These are phyloP conservation scores for Gynostemma pentaphyllum DNA, from an alignment of 306 rosid species.

Conservation along the genomic window DNA sequence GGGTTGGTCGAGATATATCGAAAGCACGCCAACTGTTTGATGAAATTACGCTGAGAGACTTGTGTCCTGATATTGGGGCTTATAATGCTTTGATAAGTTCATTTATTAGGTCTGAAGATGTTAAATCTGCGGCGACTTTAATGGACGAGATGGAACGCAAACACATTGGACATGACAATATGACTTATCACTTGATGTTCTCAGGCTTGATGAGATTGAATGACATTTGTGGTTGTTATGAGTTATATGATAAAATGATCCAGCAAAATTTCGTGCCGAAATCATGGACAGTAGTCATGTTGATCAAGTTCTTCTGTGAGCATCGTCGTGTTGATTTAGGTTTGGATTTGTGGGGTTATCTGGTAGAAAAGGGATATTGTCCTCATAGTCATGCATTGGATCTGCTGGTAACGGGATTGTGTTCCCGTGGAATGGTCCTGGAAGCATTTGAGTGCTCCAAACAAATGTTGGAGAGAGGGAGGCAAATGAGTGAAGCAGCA, in stretches of 20 bases:
- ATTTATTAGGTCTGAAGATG: constrained; percentile 41
- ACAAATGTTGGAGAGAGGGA: constrained; percentile 75
- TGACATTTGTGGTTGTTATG: constrained; percentile 35
- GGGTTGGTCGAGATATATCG: constrained; percentile 42
- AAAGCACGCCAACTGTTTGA: constrained; percentile 56
- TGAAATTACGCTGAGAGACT: constrained; percentile 44
- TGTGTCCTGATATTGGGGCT: constrained; percentile 47
- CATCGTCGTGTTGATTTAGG: constrained; percentile 52
- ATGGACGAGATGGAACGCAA: constrained; percentile 68
- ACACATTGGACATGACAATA: constrained; percentile 35
- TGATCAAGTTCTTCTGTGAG: constrained; percentile 61
- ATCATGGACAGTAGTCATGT: constrained; percentile 57
- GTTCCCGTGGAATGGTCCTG: constrained; percentile 43
- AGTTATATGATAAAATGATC: constrained; percentile 59
- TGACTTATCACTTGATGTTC: constrained; percentile 66
- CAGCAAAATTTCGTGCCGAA: constrained; percentile 47
- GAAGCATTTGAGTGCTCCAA: constrained; percentile 72
- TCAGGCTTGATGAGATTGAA: constrained; percentile 36
- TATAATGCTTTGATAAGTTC: constrained; percentile 71
- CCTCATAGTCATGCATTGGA: constrained; percentile 83
- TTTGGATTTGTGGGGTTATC: constrained; percentile 54
- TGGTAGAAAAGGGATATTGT: constrained; percentile 63
- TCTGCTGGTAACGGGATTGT: constrained; percentile 65
- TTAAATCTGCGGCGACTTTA: constrained; percentile 42
- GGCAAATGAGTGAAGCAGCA: constrained; percentile 56